phyloP scores from a whole-genome alignment of 805 yeast species.

The Zygoascus tannicola region DNA sequence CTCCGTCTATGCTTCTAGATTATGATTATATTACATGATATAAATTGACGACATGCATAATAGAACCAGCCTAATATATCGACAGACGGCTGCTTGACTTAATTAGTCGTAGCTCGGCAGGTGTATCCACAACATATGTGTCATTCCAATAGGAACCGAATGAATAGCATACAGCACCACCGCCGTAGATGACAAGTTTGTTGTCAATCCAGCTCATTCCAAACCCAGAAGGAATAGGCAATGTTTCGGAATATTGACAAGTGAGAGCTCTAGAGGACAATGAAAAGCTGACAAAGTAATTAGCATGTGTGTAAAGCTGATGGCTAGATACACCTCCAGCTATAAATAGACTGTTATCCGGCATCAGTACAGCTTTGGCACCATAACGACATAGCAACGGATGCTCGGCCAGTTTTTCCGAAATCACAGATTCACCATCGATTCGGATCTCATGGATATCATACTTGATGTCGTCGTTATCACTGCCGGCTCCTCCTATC shows the following conservation, averaged over 20 bases:
- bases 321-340: conserved; percentile 50
- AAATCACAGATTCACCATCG: conserved; percentile 17
- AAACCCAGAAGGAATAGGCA: conserved; percentile 41
- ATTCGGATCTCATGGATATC: conserved; percentile 16
- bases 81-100: too few species aligned
- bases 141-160: conserved; percentile 56
- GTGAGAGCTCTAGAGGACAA: background rate
- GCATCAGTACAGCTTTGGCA: conserved; percentile 28
- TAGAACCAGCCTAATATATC: too few species aligned
- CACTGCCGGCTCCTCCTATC: conserved; percentile 27
- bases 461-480: conserved; percentile 3
- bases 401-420: conserved; percentile 27
- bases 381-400: conserved; percentile 33
- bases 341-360: conserved; percentile 31
- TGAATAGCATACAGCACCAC: conserved; percentile 78
- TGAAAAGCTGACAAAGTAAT: conserved; percentile 30
- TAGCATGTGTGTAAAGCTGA: conserved; percentile 27
- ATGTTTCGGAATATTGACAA: conserved; percentile 1
- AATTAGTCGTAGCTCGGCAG: too few species aligned
- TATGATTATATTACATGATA: too few species aligned
- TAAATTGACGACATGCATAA: too few species aligned
- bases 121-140: conserved; percentile 11
- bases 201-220: conserved; percentile 28
- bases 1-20: background rate
- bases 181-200: conserved; percentile 36